Conservation (phyloP, 805 yeast species). For the Starmerella potacharoeniae region DNA sequence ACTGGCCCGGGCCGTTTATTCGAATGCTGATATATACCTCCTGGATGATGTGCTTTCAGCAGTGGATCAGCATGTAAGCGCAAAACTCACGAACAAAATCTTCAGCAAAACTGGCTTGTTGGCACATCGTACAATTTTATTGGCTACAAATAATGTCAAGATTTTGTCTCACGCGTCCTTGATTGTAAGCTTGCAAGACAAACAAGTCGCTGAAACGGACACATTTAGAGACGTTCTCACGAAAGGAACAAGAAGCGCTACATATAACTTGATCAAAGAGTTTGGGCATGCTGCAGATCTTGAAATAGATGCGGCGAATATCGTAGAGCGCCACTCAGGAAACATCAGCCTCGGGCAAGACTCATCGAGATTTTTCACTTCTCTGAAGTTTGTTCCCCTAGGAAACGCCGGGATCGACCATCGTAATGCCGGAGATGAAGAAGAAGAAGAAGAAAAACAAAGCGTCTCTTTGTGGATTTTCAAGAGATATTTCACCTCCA, state of each 20-base stretch:
- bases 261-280: slow-evolving; percentile 25
- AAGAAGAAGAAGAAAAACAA: slow-evolving; percentile 23
- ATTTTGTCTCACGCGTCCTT: slow-evolving; percentile 63
- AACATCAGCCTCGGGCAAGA: slow-evolving; percentile 26
- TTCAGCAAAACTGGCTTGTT: slow-evolving; percentile 66
- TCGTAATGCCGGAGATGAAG: slow-evolving; percentile 24
- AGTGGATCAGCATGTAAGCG: slow-evolving; percentile 94
- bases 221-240: slow-evolving; percentile 42
- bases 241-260: slow-evolving; percentile 19
- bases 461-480: slow-evolving; percentile 19
- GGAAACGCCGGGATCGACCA: not conserved
- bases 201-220: slow-evolving; percentile 40
- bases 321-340: slow-evolving; percentile 58
- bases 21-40: slow-evolving; percentile 83
- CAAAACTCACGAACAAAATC: slow-evolving; percentile 64
- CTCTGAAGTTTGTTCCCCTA: not conserved
- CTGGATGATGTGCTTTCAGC: slow-evolving; percentile 92
- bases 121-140: slow-evolving; percentile 54
- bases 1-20: slow-evolving; percentile 89
- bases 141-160: slow-evolving; percentile 73
- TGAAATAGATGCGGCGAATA: slow-evolving; percentile 56
- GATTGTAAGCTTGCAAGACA: slow-evolving; percentile 50
- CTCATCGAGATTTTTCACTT: slow-evolving; percentile 8
- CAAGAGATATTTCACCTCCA: slow-evolving; percentile 22
- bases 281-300: slow-evolving; percentile 64